A percentile compares a stretch with the other conserved stretches of the same genome.
Conservation (phyloP, 306 rosid genomes). For the Dicorynia guianensis region DNA sequence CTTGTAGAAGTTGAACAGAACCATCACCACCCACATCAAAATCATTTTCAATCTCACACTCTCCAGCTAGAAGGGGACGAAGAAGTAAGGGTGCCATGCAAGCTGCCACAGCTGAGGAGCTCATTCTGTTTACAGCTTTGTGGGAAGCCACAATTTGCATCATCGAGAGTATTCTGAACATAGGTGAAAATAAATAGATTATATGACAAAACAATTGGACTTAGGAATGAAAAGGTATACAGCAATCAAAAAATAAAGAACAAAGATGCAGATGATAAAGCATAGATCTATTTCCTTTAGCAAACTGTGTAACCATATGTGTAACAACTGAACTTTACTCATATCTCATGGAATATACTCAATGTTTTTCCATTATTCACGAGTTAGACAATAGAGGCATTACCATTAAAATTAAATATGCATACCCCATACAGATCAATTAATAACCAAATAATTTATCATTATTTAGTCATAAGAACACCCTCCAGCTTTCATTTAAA, state of each 20-base stretch:
- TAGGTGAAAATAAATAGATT: slow-evolving; percentile 16
- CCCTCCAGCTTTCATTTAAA: not conserved
- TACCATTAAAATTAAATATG: not conserved
- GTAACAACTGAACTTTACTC: slow-evolving; percentile 1
- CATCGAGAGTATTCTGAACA: slow-evolving; percentile 69
- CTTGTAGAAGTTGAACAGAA: slow-evolving; percentile 72
- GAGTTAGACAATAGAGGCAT: not conserved
- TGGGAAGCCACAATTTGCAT: slow-evolving; percentile 68
- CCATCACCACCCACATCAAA: slow-evolving; percentile 74
- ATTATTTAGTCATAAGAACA: slow-evolving; percentile 13
- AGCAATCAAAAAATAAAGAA: too few relatives aligned
- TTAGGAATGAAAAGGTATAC: not conserved
- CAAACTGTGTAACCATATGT: not conserved
- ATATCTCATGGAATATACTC: not conserved
- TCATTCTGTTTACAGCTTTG: slow-evolving; percentile 73
- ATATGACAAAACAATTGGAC: slow-evolving; percentile 3
- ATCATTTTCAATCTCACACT: slow-evolving; percentile 71
- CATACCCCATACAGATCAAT: slow-evolving; percentile 2
- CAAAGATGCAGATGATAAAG: not conserved
- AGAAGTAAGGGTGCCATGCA: slow-evolving; percentile 92
- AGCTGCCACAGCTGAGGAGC: slow-evolving; percentile 81
- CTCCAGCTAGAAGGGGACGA: slow-evolving; percentile 76
- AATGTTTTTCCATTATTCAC: not conserved
- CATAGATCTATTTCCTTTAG: not conserved
- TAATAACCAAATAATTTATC: slow-evolving; percentile 1